Evolutionary conservation across 2,329 filamentous ascomycete species (phyloP).

Genomic region (Phialemonium atrogriseum): DNA sequence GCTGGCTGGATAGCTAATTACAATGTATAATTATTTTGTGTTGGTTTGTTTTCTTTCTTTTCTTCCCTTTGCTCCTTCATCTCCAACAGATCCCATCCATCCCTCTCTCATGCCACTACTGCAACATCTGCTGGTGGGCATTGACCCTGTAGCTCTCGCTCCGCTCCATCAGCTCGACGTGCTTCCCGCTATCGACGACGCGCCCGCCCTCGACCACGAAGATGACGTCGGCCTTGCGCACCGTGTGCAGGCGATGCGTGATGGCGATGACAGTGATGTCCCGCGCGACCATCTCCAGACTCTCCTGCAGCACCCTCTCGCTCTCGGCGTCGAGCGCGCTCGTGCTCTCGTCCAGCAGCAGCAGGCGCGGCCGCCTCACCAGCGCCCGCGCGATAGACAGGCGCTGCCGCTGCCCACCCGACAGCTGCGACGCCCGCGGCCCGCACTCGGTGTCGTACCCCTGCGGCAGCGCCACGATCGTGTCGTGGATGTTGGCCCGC

Average conservation of each 20-base stretch:
- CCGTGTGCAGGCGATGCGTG: constrained; percentile 81
- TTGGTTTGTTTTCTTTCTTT: too few relatives aligned
- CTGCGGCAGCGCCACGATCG: constrained; percentile 75
- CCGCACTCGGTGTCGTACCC: constrained; percentile 80
- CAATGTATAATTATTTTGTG: too few relatives aligned
- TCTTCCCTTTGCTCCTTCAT: too few relatives aligned
- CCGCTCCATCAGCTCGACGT: constrained; percentile 53
- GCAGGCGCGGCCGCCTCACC: constrained; percentile 78
- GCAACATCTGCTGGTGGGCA: constrained; percentile 21
- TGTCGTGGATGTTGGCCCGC: constrained; percentile 87
- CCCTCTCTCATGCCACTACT: constrained; percentile 5
- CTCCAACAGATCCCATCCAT: too few relatives aligned
- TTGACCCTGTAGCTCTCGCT: constrained; percentile 20
- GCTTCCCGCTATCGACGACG: constrained; percentile 76
- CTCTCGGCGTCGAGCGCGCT: constrained; percentile 67
- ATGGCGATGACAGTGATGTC: constrained; percentile 87
- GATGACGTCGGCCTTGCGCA: constrained; percentile 87
- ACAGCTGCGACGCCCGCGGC: constrained; percentile 76
- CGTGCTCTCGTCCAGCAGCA: constrained; percentile 76
- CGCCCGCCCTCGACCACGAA: constrained; percentile 90
- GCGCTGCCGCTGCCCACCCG: constrained; percentile 88
- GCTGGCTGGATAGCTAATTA: too few relatives aligned
- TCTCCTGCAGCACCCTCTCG: constrained; percentile 70
- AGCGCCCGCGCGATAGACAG: constrained; percentile 87
- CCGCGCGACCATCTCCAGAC: constrained; percentile 69